These are phyloP conservation scores for Rhizopogon salebrosus DNA, from an alignment of 768 basidiomycete genomes.

Conservation along the genomic window DNA sequence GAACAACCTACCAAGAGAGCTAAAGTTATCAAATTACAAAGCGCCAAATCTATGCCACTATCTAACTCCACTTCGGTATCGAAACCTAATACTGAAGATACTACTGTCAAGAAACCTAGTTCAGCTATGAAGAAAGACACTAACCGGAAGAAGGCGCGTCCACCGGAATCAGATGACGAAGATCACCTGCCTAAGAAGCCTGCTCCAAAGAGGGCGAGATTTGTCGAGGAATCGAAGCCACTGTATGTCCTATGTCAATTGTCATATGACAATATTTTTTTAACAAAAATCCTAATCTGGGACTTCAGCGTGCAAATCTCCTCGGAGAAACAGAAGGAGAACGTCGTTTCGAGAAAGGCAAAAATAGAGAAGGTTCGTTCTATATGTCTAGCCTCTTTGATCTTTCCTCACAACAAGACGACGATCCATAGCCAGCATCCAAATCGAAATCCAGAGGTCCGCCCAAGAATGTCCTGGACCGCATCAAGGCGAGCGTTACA, in stretches of 20 bases:
- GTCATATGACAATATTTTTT: too few relatives aligned
- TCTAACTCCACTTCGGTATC: background rate
- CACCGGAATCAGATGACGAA: conserved; percentile 9
- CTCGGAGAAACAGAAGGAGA: conserved; percentile 33
- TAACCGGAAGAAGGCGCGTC: conserved; percentile 8
- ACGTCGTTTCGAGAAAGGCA: conserved; percentile 10
- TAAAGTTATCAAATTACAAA: background rate
- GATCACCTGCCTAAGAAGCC: conserved; percentile 20
- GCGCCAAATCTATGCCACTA: background rate
- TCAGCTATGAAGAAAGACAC: background rate
- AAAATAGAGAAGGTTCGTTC: background rate
- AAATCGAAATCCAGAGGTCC: conserved; percentile 28
- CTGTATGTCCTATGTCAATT: background rate
- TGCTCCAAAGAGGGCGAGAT: conserved; percentile 1
- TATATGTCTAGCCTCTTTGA: background rate
- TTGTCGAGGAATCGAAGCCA: background rate
- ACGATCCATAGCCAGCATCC: conserved; percentile 1
- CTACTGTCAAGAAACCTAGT: conserved; percentile 1
- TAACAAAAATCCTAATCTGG: background rate
- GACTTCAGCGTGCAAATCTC: conserved; percentile 1
- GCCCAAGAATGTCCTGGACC: conserved; percentile 33
- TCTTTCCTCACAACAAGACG: background rate
- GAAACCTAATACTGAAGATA: background rate
- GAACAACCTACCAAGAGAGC: conserved; percentile 13
- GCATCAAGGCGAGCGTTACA: conserved; percentile 28